Percentiles rank a stretch among this genome's conserved stretches.
phyloP scores from a whole-genome alignment of 306 rosid species.

The Acacia confusa region DNA sequence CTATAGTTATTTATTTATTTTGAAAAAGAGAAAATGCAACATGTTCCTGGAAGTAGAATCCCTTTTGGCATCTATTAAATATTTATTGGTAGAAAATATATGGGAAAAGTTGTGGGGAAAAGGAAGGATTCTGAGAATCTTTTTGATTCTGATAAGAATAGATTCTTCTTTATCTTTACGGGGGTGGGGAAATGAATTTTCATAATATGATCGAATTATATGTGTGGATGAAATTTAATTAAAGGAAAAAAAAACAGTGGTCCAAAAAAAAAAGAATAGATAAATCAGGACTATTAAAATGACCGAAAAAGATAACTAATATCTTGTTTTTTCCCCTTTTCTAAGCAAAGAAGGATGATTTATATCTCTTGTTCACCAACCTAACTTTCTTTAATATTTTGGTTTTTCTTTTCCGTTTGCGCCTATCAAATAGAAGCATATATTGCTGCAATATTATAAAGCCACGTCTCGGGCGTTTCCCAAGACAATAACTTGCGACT shows the following conservation, averaged over 20 bases:
- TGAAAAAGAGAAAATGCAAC: background rate
- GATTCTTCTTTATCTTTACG: background rate
- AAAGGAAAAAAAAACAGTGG: background rate
- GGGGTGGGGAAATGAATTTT: background rate
- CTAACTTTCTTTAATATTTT: background rate
- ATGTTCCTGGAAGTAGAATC: constrained; percentile 3
- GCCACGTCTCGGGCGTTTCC: too few relatives aligned
- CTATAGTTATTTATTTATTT: background rate
- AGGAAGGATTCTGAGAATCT: background rate
- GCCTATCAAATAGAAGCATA: background rate
- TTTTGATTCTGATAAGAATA: constrained; percentile 24
- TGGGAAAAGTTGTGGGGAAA: background rate
- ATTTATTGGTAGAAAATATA: constrained; percentile 2
- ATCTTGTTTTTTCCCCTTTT: background rate
- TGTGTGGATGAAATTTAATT: background rate
- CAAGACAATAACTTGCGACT: too few relatives aligned
- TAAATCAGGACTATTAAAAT: background rate
- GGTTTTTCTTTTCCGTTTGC: background rate
- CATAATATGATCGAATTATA: background rate
- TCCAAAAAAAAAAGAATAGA: background rate
- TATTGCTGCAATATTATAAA: too few relatives aligned
- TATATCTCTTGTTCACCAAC: background rate
- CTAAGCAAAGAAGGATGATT: background rate
- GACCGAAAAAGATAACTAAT: background rate
- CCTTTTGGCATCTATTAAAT: constrained; percentile 20